Percentiles rank a stretch among this genome's conserved stretches.
phyloP scores from a whole-genome alignment of 2,329 filamentous ascomycete species.

The Xylaria sp. region DNA sequence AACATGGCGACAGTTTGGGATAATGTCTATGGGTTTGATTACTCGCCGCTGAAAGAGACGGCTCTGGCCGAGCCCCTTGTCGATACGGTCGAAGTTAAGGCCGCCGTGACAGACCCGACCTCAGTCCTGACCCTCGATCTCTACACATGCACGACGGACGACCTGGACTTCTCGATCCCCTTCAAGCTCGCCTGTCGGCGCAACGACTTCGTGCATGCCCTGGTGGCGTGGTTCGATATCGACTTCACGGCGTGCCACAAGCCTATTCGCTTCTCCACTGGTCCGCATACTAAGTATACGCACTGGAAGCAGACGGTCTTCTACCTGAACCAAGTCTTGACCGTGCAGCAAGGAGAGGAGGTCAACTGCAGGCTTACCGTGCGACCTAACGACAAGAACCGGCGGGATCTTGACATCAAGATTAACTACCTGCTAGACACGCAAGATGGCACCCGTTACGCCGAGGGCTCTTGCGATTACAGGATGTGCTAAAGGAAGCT shows the following conservation, averaged over 20 bases:
- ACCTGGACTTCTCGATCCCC: constrained; percentile 80
- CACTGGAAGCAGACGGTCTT: constrained; percentile 99
- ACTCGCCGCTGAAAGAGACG: constrained; percentile 88
- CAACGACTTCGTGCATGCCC: constrained; percentile 92
- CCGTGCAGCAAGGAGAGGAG: constrained; percentile 83
- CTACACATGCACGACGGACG: constrained; percentile 82
- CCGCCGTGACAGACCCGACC: constrained; percentile 89
- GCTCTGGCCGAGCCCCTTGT: constrained; percentile 95
- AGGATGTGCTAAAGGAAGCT: constrained; percentile 65
- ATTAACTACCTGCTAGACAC: constrained; percentile 83
- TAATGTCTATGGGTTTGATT: constrained; percentile 98
- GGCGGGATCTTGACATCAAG: constrained; percentile 89
- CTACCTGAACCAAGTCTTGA: constrained; percentile 91
- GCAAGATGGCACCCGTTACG: constrained; percentile 68
- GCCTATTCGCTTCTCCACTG: constrained; percentile 93
- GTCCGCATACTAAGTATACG: constrained; percentile 97
- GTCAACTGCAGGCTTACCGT: constrained; percentile 75
- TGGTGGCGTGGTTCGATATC: constrained; percentile 99
- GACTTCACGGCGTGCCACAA: constrained; percentile 99
- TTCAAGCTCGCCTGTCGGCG: constrained; percentile 79
- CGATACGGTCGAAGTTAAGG: constrained; percentile 96
- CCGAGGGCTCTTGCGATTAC: constrained; percentile 75
- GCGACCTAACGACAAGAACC: constrained; percentile 91
- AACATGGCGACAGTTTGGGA: constrained; percentile 80
- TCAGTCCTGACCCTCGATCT: constrained; percentile 86